Percentiles rank a stretch among this genome's conserved stretches.
Evolutionary conservation across 257 asterid species (phyloP).

Genomic region (Solanum ossicruentum): DNA sequence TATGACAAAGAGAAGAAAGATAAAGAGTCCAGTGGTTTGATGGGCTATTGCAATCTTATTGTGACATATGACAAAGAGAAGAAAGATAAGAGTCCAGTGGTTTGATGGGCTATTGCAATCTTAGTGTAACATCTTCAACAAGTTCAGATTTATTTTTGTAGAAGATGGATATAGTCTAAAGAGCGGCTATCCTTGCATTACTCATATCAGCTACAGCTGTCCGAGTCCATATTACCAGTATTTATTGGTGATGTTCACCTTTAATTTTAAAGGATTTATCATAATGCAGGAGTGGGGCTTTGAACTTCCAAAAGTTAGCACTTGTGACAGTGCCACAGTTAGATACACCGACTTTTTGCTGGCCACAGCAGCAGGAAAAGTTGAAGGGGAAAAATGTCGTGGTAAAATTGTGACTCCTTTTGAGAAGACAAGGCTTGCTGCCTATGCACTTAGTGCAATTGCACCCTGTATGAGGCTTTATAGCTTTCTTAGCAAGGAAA

Average conservation of each 20-base stretch:
- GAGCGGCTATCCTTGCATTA: not conserved
- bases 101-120: not conserved
- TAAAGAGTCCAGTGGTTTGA: not conserved
- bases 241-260: not conserved
- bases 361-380: conserved; percentile 58
- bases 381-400: conserved; percentile 36
- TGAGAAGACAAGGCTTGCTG: conserved; percentile 59
- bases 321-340: conserved; percentile 22
- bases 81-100: not conserved
- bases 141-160: not conserved
- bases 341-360: conserved; percentile 52
- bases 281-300: conserved; percentile 53
- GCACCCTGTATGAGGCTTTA: conserved; percentile 72
- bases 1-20: not conserved
- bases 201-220: not conserved
- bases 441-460: conserved; percentile 49
- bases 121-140: not conserved
- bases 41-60: not conserved
- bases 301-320: conserved; percentile 38
- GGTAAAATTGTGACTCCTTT: conserved; percentile 55
- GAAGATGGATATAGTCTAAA: not conserved
- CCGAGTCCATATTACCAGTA: not conserved
- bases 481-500: conserved; percentile 35
- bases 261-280: not conserved
- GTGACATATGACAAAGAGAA: not conserved